These are phyloP conservation scores for Galerina marginata DNA, from an alignment of 768 basidiomycete species.

Conservation along the genomic window DNA sequence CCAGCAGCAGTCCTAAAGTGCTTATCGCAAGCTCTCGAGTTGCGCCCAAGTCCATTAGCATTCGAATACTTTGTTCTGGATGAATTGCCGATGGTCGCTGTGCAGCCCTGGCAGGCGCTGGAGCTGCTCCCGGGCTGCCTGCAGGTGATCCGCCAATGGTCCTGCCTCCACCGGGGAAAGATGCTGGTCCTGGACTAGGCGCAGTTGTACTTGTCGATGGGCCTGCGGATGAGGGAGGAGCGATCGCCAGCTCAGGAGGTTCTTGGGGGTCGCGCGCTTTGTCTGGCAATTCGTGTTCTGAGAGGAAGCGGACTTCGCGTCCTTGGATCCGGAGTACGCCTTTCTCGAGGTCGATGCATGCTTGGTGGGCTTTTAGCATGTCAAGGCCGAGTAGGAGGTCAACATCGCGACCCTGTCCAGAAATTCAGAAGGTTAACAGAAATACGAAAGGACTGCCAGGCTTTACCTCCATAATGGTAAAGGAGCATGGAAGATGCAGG, in stretches of 20 bases:
- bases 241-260: slow-evolving; percentile 24
- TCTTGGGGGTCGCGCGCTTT: slow-evolving; percentile 57
- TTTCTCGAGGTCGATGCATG: slow-evolving; percentile 92
- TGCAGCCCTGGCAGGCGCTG: slow-evolving; percentile 22
- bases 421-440: neutral
- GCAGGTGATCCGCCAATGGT: slow-evolving; percentile 57
- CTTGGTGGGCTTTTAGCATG: slow-evolving; percentile 98
- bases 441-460: neutral
- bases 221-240: slow-evolving; percentile 22
- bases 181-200: slow-evolving; percentile 17
- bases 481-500: slow-evolving; percentile 85
- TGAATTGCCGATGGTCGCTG: slow-evolving; percentile 33
- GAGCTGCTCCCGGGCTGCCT: slow-evolving; percentile 23
- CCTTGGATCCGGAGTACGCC: slow-evolving; percentile 91
- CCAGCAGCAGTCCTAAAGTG: slow-evolving; percentile 76
- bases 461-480: slow-evolving; percentile 92
- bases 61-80: slow-evolving; percentile 66
- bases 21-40: slow-evolving; percentile 78
- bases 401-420: slow-evolving; percentile 78
- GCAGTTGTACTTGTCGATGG: slow-evolving; percentile 26
- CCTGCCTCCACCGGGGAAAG: slow-evolving; percentile 75
- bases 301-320: slow-evolving; percentile 84
- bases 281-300: slow-evolving; percentile 94
- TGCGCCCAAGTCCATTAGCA: slow-evolving; percentile 80
- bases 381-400: slow-evolving; percentile 98